phyloP scores from a whole-genome alignment of 2,329 filamentous ascomycete genomes.

The Pseudogymnoascus sp. region DNA sequence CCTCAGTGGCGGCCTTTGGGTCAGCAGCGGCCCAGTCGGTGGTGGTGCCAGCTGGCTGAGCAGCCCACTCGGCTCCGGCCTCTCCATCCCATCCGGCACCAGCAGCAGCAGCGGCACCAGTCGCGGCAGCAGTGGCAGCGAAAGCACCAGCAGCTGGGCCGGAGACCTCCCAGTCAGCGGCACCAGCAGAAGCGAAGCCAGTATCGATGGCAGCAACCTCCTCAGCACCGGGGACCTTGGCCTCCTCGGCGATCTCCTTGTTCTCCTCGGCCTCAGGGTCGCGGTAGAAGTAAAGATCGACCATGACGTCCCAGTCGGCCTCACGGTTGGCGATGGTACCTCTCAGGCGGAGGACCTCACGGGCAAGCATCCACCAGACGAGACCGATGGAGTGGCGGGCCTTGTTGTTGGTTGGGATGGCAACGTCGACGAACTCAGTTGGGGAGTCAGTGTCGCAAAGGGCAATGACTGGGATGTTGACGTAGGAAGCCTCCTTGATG shows the following conservation, averaged over 20 bases:
- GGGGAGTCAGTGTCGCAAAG: slow-evolving; percentile 99
- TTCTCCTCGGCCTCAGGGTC: slow-evolving; percentile 99
- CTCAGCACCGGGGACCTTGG: slow-evolving; percentile 74
- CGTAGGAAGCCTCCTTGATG: slow-evolving; percentile 99
- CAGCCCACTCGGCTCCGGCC: slow-evolving; percentile 42
- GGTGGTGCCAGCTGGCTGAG: slow-evolving; percentile 34
- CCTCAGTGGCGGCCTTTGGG: slow-evolving; percentile 36
- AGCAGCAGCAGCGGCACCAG: slow-evolving; percentile 54
- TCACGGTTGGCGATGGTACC: slow-evolving; percentile 95
- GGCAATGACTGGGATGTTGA: slow-evolving; percentile 99
- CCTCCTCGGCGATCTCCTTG: slow-evolving; percentile 89
- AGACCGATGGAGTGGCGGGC: slow-evolving; percentile 97
- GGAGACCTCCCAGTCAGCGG: slow-evolving; percentile 78
- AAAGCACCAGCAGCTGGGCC: slow-evolving; percentile 53
- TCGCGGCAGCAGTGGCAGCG: slow-evolving; percentile 43
- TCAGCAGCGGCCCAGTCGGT: slow-evolving; percentile 43
- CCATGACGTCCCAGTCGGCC: slow-evolving; percentile 97
- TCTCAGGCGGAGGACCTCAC: slow-evolving; percentile 98
- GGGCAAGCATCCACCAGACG: slow-evolving; percentile 99
- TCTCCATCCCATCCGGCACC: slow-evolving; percentile 55
- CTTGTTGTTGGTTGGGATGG: slow-evolving; percentile 99
- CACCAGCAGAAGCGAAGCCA: slow-evolving; percentile 53
- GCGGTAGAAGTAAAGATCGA: slow-evolving; percentile 99
- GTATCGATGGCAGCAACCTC: slow-evolving; percentile 77
- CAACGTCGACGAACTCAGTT: slow-evolving; percentile 98